phyloP scores from a whole-genome alignment of 306 rosid genomes.

The Comarum palustre region DNA sequence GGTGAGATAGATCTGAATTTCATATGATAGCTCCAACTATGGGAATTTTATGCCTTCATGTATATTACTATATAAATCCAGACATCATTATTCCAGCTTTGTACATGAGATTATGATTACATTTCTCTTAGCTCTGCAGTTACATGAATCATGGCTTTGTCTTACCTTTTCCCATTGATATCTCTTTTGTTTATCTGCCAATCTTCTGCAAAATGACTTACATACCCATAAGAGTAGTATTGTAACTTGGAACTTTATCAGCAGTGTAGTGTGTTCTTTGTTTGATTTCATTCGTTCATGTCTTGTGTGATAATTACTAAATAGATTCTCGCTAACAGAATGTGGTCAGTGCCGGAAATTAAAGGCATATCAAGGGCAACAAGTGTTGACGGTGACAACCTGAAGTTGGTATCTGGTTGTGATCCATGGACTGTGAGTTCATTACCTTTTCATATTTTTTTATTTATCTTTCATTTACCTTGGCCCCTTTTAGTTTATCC shows the following conservation, averaged over 20 bases:
- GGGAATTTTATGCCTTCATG: background rate
- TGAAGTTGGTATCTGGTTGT: constrained; percentile 39
- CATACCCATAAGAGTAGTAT: background rate
- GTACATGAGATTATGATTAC: background rate
- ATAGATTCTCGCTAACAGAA: constrained; percentile 26
- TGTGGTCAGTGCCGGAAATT: constrained; percentile 48
- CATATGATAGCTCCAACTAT: background rate
- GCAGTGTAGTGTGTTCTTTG: background rate
- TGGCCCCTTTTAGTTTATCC: background rate
- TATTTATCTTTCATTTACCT: background rate
- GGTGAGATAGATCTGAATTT: constrained; percentile 14
- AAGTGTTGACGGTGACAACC: constrained; percentile 29
- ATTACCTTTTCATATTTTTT: constrained; percentile 1
- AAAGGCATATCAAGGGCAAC: constrained; percentile 33
- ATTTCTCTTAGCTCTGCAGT: background rate
- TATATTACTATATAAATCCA: background rate
- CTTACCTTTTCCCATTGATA: background rate
- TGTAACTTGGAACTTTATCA: background rate
- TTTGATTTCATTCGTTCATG: background rate
- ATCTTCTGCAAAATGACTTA: background rate
- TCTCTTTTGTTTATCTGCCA: background rate
- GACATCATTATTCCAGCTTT: background rate
- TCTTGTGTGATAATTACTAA: constrained; percentile 7
- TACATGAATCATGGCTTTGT: background rate
- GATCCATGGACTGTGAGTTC: constrained; percentile 37